Conservation (phyloP, 2,329 filamentous ascomycete species). For the Aspergillus cejpii region DNA sequence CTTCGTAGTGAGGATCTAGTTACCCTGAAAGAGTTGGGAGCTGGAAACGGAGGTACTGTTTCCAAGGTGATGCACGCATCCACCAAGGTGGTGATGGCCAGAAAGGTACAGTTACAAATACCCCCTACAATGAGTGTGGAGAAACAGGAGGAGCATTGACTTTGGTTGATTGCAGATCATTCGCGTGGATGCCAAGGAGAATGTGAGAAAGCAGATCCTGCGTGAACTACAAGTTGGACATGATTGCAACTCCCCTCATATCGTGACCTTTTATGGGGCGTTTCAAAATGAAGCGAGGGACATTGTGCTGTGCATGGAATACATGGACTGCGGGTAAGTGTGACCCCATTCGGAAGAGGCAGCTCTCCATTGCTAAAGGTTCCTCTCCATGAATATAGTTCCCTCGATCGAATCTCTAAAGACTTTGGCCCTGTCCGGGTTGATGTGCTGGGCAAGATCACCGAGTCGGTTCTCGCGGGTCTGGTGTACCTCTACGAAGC, state of each 20-base stretch:
- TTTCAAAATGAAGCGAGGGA: slow-evolving; percentile 96
- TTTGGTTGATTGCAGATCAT: slow-evolving; percentile 64
- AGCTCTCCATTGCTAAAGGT: slow-evolving; percentile 4
- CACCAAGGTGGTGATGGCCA: slow-evolving; percentile 93
- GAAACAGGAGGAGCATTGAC: neutral
- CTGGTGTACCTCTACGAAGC: slow-evolving; percentile 91
- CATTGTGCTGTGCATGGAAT: slow-evolving; percentile 99
- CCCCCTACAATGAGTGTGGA: neutral
- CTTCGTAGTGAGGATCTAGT: slow-evolving; percentile 86
- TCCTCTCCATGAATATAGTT: slow-evolving; percentile 48
- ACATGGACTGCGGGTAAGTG: slow-evolving; percentile 95
- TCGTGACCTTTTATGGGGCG: slow-evolving; percentile 95
- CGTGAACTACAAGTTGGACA: slow-evolving; percentile 98
- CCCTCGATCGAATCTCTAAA: slow-evolving; percentile 86
- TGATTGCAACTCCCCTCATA: slow-evolving; percentile 92
- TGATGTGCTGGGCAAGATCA: slow-evolving; percentile 94
- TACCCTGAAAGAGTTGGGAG: slow-evolving; percentile 87
- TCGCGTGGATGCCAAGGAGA: slow-evolving; percentile 94
- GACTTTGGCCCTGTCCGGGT: slow-evolving; percentile 93
- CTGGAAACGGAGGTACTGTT: slow-evolving; percentile 94
- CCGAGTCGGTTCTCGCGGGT: slow-evolving; percentile 87
- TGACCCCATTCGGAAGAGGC: neutral
- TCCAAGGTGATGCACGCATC: slow-evolving; percentile 95
- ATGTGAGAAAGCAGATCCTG: slow-evolving; percentile 93
- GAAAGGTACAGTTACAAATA: slow-evolving; percentile 63